Evolutionary conservation across 164 flowering plant species (phyloP).

Genomic region (Pachysandra terminalis): DNA sequence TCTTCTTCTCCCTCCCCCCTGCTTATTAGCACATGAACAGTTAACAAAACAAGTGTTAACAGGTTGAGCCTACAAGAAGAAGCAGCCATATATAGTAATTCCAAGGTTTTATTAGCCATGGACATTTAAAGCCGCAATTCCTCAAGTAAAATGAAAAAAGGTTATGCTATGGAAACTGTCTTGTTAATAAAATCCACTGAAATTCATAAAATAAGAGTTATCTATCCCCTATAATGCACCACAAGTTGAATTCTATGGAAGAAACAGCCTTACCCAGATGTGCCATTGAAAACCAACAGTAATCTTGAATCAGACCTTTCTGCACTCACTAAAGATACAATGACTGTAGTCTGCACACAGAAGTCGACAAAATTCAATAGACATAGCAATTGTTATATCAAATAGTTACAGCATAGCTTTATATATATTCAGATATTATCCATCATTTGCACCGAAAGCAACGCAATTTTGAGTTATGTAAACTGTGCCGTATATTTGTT

Average conservation of each 20-base stretch:
- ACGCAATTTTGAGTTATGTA: no score
- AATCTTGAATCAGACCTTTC: constrained; percentile 22
- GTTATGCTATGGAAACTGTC: no score
- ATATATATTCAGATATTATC: background rate
- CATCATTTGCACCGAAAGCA: background rate
- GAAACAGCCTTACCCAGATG: constrained; percentile 29
- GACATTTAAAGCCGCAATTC: background rate
- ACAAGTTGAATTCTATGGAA: background rate
- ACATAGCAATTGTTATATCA: background rate
- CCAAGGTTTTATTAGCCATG: background rate
- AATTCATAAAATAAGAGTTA: background rate
- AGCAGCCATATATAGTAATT: background rate
- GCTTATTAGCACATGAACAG: background rate
- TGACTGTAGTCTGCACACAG: constrained; percentile 27
- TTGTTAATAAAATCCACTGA: no score
- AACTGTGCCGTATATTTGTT: no score
- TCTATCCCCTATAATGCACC: background rate
- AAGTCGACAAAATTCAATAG: background rate
- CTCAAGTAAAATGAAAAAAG: background rate
- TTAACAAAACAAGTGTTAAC: background rate
- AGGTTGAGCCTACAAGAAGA: background rate
- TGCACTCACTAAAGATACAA: constrained; percentile 21
- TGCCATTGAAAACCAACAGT: constrained; percentile 22
- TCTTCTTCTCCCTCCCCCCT: background rate
- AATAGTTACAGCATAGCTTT: background rate